Percentiles rank a stretch among this genome's conserved stretches.
Conservation (phyloP, 176 grass and related monocot genomes). For the Musa troglodytarum region DNA sequence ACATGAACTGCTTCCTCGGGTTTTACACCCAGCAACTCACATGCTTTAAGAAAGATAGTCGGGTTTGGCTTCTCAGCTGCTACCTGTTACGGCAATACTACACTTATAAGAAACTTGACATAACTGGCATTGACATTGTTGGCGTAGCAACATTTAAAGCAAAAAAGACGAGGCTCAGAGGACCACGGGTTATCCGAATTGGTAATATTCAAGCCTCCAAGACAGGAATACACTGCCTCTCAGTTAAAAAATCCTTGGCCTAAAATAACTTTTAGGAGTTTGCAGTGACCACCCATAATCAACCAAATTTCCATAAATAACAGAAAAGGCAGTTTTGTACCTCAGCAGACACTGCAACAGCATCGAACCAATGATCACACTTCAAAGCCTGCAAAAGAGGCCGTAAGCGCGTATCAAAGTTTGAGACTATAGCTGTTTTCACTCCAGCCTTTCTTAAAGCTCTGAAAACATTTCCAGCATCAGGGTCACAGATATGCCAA, state of each 20-base stretch:
- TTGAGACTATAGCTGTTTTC: constrained; percentile 85
- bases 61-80: constrained; percentile 94
- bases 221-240: background rate
- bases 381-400: constrained; percentile 78
- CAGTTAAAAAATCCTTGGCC: background rate
- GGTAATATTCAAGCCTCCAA: background rate
- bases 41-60: constrained; percentile 93
- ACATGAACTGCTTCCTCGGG: constrained; percentile 89
- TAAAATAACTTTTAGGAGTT: background rate
- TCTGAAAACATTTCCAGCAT: constrained; percentile 67
- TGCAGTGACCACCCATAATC: background rate
- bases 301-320: background rate
- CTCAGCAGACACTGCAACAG: constrained; percentile 87
- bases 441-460: constrained; percentile 79
- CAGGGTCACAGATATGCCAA: constrained; percentile 80
- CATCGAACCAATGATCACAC: constrained; percentile 89
- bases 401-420: constrained; percentile 85
- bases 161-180: background rate
- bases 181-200: background rate
- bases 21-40: constrained; percentile 67
- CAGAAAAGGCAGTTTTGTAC: constrained; percentile 19
- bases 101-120: background rate
- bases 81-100: constrained; percentile 33
- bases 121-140: too few relatives aligned
- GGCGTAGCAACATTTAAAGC: background rate